Evolutionary conservation across 2,329 filamentous ascomycete species (phyloP).

Genomic region (Pseudocercospora fuligena): DNA sequence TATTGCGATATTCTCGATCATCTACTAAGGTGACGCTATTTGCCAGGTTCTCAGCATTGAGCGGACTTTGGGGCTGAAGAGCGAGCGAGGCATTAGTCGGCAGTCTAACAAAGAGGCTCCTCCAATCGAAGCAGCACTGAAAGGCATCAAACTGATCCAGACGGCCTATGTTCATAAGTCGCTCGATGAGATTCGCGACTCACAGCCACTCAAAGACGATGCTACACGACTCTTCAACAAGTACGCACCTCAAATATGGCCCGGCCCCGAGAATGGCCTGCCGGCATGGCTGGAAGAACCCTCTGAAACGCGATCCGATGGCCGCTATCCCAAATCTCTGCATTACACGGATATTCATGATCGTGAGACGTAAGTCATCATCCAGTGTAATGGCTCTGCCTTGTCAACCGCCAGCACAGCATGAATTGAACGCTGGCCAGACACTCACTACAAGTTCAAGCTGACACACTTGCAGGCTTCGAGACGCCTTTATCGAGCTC

Average conservation of each 20-base stretch:
- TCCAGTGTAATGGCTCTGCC: background rate
- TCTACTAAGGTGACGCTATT: background rate
- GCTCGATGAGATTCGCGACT: constrained; percentile 22
- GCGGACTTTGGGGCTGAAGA: constrained; percentile 24
- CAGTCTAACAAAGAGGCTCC: constrained; percentile 26
- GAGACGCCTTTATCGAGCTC: constrained; percentile 23
- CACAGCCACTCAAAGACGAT: constrained; percentile 21
- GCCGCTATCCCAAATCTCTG: constrained; percentile 19
- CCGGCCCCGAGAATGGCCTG: constrained; percentile 17
- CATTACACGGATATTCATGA: constrained; percentile 19
- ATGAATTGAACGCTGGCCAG: background rate
- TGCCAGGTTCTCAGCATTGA: constrained; percentile 24
- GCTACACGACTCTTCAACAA: constrained; percentile 19
- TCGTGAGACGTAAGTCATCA: constrained; percentile 20
- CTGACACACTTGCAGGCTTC: constrained; percentile 21
- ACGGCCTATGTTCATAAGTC: constrained; percentile 20
- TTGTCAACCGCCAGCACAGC: background rate
- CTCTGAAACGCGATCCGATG: constrained; percentile 18
- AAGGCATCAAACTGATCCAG: constrained; percentile 24
- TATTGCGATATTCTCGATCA: background rate
- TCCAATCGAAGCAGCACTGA: constrained; percentile 22
- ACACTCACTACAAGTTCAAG: background rate
- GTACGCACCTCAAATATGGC: constrained; percentile 24
- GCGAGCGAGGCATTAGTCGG: constrained; percentile 25
- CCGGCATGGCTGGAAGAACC: constrained; percentile 24